These are phyloP conservation scores for Metschnikowia anglica DNA, from an alignment of 805 yeast genomes.

Conservation along the genomic window DNA sequence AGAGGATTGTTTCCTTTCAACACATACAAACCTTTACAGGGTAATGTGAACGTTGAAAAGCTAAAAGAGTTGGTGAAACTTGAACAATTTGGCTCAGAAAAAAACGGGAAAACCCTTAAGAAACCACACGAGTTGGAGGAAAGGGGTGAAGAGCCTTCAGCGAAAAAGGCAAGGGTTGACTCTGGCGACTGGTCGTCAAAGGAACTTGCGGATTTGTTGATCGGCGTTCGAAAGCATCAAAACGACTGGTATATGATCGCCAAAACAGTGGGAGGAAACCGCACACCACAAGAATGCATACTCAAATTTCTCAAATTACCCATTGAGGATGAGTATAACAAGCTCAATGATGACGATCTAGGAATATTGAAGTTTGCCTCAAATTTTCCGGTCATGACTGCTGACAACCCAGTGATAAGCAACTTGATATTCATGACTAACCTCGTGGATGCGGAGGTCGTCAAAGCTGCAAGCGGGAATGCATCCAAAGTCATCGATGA, in stretches of 20 bases:
- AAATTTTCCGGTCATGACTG: slow-evolving; percentile 77
- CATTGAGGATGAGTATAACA: slow-evolving; percentile 71
- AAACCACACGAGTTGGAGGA: background rate
- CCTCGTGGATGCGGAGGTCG: slow-evolving; percentile 82
- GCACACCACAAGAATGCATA: slow-evolving; percentile 76
- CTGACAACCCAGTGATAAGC: slow-evolving; percentile 91
- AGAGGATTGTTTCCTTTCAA: slow-evolving; percentile 91
- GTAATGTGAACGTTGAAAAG: slow-evolving; percentile 42
- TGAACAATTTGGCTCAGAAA: slow-evolving; percentile 9
- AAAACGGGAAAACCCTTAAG: background rate
- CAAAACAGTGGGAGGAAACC: slow-evolving; percentile 57
- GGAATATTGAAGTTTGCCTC: slow-evolving; percentile 74
- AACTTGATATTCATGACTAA: slow-evolving; percentile 87
- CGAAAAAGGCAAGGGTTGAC: slow-evolving; percentile 26
- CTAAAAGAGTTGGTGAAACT: slow-evolving; percentile 30
- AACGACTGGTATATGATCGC: slow-evolving; percentile 83
- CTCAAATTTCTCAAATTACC: slow-evolving; percentile 77
- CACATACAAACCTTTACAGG: slow-evolving; percentile 66
- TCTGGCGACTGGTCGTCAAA: slow-evolving; percentile 61
- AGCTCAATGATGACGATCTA: slow-evolving; percentile 52
- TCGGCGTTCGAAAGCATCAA: slow-evolving; percentile 59
- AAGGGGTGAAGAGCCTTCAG: slow-evolving; percentile 17
- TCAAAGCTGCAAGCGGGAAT: slow-evolving; percentile 71
- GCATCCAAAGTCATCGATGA: slow-evolving; percentile 55
- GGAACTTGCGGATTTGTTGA: slow-evolving; percentile 58